These are phyloP conservation scores for Macadamia integrifolia DNA, from an alignment of 164 flowering plant species.

Conservation along the genomic window DNA sequence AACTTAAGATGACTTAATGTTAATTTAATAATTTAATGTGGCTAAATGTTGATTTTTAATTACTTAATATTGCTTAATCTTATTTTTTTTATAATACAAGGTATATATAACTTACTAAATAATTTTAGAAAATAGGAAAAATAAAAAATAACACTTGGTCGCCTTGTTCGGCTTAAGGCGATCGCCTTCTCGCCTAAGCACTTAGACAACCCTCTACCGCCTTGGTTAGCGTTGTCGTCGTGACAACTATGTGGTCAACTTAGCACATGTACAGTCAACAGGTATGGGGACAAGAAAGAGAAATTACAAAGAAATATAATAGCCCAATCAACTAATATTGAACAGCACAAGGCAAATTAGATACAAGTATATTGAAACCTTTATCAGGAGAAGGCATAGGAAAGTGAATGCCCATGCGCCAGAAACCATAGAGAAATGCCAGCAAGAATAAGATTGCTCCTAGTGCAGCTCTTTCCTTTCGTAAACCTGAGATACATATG, in stretches of 20 bases:
- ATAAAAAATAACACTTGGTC: too few species aligned
- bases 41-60: too few species aligned
- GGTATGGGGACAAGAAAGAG: neutral
- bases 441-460: slow-evolving; percentile 80
- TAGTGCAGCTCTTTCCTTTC: slow-evolving; percentile 82
- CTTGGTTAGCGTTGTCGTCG: too few species aligned
- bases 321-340: neutral
- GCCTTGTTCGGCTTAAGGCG: too few species aligned
- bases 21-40: too few species aligned
- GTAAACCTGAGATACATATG: slow-evolving; percentile 44
- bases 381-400: slow-evolving; percentile 98
- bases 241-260: neutral
- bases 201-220: too few species aligned
- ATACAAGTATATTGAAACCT: slow-evolving; percentile 38
- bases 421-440: slow-evolving; percentile 91
- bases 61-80: too few species aligned
- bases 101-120: too few species aligned
- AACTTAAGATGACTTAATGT: too few species aligned
- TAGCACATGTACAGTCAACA: neutral
- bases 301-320: neutral
- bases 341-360: slow-evolving; percentile 3
- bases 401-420: slow-evolving; percentile 99
- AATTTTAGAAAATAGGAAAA: too few species aligned
- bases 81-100: too few species aligned
- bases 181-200: too few species aligned